Base-by-base conservation (phyloP, 23 red algal species). In the Chondrus crispus region DNA sequence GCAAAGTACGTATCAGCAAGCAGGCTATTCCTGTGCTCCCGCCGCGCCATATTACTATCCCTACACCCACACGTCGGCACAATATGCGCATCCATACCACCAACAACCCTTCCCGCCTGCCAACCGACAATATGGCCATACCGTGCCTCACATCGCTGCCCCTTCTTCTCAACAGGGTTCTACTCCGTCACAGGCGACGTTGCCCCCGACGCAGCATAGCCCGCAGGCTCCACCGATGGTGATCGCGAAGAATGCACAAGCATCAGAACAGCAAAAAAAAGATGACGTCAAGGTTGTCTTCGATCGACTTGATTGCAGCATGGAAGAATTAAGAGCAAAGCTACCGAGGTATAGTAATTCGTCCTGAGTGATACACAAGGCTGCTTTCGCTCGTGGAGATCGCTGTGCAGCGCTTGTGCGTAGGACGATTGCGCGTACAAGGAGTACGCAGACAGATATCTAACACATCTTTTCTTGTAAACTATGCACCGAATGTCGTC, bases 281-380 rank as follows among this genome's bases (percentile, higher is more conserved):
- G 43, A 74, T 14, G 78, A 83, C 9, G 46, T 83, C 33, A 60
- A 58, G 13, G 48, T 60, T 14, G 78, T 83, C 0, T 83, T 83
- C 40, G 45, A 53, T 10, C 46, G 78, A 26, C 28, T 60, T 24
- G 78, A 90, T 44, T 35, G 50, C 30, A 82, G 74, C 36, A 68
- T 71, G 55, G 88, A 91, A 62, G 88, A 91, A 58, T 41, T 80
- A 14, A 73, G 88, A 4, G 88, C 88, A 18, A 35, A 82, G 41
- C 74, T 91, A 7, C 88, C 88, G 19, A 45, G 88, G 33, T 91
- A 91, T 53, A 35, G 62, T 13, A 85, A n/a, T n/a, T n/a, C n/a
- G n/a, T n/a, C n/a, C n/a, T n/a, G n/a, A n/a, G n/a, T n/a, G n/a
- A n/a, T n/a, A n/a, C n/a, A n/a, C n/a, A n/a, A n/a, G n/a, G n/a